phyloP scores from a whole-genome alignment of 345 rosid genomes.

The Arabidopsis suecica region DNA sequence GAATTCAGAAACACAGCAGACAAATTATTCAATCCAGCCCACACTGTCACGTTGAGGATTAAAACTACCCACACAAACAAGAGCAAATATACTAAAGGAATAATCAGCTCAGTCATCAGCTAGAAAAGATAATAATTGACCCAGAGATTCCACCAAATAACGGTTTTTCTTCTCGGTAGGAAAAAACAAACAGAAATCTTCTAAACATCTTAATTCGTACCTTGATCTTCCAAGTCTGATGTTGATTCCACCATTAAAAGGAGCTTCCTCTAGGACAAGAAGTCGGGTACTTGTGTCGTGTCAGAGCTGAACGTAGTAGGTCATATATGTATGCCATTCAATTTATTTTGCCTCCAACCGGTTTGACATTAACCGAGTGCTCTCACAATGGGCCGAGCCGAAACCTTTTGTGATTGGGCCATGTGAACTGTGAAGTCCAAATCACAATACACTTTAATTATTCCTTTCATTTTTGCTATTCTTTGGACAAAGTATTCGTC shows the following conservation, averaged over 20 bases:
- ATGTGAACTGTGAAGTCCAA: not conserved
- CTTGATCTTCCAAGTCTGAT: slow-evolving; percentile 25
- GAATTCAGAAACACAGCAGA: too few relatives aligned
- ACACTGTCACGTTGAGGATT: too few relatives aligned
- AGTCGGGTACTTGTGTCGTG: too few relatives aligned
- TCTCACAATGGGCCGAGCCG: slow-evolving; percentile 7
- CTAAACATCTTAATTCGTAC: slow-evolving; percentile 17
- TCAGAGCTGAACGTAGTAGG: too few relatives aligned
- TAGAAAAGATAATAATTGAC: not conserved
- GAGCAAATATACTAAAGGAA: not conserved
- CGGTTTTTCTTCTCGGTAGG: not conserved
- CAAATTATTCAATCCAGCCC: too few relatives aligned
- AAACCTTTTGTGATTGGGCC: slow-evolving; percentile 3
- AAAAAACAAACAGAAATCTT: not conserved
- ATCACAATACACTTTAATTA: not conserved
- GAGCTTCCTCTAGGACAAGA: too few relatives aligned
- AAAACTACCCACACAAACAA: not conserved
- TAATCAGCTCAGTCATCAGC: too few relatives aligned
- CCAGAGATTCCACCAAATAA: not conserved
- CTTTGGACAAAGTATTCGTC: too few relatives aligned
- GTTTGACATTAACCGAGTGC: not conserved
- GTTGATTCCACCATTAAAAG: slow-evolving; percentile 16
- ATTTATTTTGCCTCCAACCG: too few relatives aligned
- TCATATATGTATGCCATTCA: too few relatives aligned
- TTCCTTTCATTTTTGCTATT: too few relatives aligned